Base-by-base conservation (phyloP, 1,284 basidiomycete species). In the Irpex rosettiformis region DNA sequence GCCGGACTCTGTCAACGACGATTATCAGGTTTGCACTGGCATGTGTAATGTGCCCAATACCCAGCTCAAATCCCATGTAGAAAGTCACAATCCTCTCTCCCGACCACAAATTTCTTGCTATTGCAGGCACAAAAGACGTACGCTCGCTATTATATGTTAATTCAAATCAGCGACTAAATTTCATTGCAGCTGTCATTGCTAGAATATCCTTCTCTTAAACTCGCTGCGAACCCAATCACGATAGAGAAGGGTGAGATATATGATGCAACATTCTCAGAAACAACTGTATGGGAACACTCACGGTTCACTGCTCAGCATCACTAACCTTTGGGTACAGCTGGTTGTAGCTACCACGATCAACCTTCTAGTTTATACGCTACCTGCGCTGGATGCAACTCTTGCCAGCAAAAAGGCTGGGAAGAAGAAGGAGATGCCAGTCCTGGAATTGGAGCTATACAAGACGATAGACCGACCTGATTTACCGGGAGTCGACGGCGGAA, bases 31-130 rank as follows among this genome's bases (percentile, higher is more conserved):
- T 61, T 51, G 79, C 40, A n/a, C 27, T 6, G 45, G 3, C 7
- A n/a, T 48, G 25, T 24, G n/a, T n/a, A n/a, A n/a, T n/a, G n/a
- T n/a, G n/a, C n/a, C n/a, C n/a, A n/a, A n/a, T n/a, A n/a, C n/a
- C n/a, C n/a, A n/a, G n/a, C n/a, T n/a, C n/a, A n/a, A n/a, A n/a
- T n/a, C n/a, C 29, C 25, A 25, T 29, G 25, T 67, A 94, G 91
- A 92, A 88, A 83, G 87, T 92, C 13, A 90, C 91, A 1, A 79
- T 82, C 2, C 73, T 94, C 59, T 92, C 91, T 55, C 83, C 83
- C 8, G 79, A 86, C 67, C 80, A 82, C 28, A 77, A 73, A 45
- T 67, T 87, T 47, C 66, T 92, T 5, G 83, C 82, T 24, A 81
- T 84, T 43, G 87, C 85, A 33, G 88, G 86, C 16, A 79, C 79